A percentile compares a stretch with the other conserved stretches of the same genome.
Conservation (phyloP, 345 rosid genomes). For the Hirschfeldia incana region DNA sequence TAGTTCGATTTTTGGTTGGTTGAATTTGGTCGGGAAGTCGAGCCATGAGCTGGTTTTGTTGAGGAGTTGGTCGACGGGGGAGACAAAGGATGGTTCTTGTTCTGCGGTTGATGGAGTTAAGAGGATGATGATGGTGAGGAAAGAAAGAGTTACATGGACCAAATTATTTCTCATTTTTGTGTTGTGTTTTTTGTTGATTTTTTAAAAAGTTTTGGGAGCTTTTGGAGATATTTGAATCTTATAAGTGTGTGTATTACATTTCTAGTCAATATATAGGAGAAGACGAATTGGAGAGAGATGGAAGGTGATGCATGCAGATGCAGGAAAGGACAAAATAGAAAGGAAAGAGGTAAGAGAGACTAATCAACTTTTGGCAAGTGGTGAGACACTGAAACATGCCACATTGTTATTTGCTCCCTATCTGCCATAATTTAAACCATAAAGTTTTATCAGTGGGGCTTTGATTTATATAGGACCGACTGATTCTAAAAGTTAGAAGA, state of each 20-base stretch:
- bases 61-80: constrained; percentile 8
- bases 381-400: neutral
- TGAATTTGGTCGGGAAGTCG: constrained; percentile 6
- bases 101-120: constrained; percentile 26
- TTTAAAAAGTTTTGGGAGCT: neutral
- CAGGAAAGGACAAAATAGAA: neutral
- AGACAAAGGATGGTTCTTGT: constrained; percentile 9
- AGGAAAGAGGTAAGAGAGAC: neutral
- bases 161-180: constrained; percentile 8
- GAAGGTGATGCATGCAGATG: neutral
- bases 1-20: constrained; percentile 28
- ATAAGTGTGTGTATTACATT: neutral
- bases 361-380: constrained; percentile 27
- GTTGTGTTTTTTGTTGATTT: neutral
- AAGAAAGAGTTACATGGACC: constrained; percentile 16
- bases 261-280: constrained; percentile 24
- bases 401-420: neutral
- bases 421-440: neutral
- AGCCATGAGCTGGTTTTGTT: constrained; percentile 44
- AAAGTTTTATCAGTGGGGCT: neutral
- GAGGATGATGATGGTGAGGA: constrained; percentile 28
- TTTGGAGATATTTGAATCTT: constrained; percentile 10
- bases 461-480: neutral
- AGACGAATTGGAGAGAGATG: neutral
- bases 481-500: neutral